These are phyloP conservation scores for Erodium maritimum DNA, from an alignment of 345 rosid species.

Conservation along the genomic window DNA sequence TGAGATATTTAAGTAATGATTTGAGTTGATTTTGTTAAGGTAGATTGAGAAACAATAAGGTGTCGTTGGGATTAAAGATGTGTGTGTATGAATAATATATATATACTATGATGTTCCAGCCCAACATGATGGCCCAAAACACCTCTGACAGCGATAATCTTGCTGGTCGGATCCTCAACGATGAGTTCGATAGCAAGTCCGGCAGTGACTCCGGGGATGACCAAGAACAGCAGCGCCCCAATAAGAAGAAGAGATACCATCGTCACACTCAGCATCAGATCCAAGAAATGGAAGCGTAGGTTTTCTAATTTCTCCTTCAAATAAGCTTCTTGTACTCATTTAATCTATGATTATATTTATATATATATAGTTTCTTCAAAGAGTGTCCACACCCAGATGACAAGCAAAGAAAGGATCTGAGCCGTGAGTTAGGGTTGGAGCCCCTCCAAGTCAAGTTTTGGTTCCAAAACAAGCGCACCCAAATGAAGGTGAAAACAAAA, in stretches of 20 bases:
- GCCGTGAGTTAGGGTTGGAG: slow-evolving; percentile 2
- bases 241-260: slow-evolving; percentile 83
- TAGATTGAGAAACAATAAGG: too few species aligned
- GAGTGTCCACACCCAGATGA: slow-evolving; percentile 99
- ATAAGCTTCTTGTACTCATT: too few species aligned
- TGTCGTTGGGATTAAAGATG: too few species aligned
- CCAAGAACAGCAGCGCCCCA: slow-evolving; percentile 57
- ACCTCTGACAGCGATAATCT: slow-evolving; percentile 43
- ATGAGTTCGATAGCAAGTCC: slow-evolving; percentile 69
- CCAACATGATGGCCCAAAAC: slow-evolving; percentile 41
- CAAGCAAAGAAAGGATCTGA: slow-evolving; percentile 56
- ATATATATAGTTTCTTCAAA: slow-evolving; percentile 49
- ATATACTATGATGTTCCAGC: slow-evolving; percentile 15
- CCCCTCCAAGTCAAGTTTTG: slow-evolving; percentile 7
- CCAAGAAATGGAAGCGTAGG: slow-evolving; percentile 97
- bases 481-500: neutral
- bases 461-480: slow-evolving; percentile 6
- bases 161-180: slow-evolving; percentile 16
- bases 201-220: slow-evolving; percentile 89
- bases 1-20: too few species aligned
- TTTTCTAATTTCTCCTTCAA: neutral
- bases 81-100: neutral
- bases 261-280: slow-evolving; percentile 98
- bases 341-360: too few species aligned
- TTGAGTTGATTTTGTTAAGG: too few species aligned